Percentiles rank a stretch among this genome's conserved stretches.
phyloP scores from a whole-genome alignment of 2,329 filamentous ascomycete genomes.

The Paraphaeosphaeria minitans region DNA sequence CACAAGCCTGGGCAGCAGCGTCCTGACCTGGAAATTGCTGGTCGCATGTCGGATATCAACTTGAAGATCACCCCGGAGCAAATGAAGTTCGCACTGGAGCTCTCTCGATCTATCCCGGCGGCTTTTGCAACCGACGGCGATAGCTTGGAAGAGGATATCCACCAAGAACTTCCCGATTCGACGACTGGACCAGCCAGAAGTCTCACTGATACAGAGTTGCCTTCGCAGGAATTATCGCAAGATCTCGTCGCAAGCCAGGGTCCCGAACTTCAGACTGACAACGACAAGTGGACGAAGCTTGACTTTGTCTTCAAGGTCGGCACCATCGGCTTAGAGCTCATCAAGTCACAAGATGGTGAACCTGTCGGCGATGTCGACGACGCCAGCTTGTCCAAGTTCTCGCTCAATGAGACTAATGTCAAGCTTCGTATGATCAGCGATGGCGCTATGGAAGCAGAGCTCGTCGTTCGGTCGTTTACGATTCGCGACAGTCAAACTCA shows the following conservation, averaged over 20 bases:
- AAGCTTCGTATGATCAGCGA: conserved; percentile 95
- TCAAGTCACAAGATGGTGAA: conserved; percentile 74
- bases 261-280: conserved; percentile 72
- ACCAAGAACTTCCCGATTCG: conserved; percentile 70
- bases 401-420: conserved; percentile 86
- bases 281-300: conserved; percentile 86
- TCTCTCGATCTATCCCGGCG: conserved; percentile 84
- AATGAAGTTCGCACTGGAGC: conserved; percentile 83
- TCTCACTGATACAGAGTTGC: conserved; percentile 46
- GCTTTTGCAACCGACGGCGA: conserved; percentile 80
- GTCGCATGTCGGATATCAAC: conserved; percentile 91
- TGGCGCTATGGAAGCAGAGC: conserved; percentile 86
- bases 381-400: conserved; percentile 90
- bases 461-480: conserved; percentile 91
- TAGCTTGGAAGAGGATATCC: conserved; percentile 71
- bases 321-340: conserved; percentile 85
- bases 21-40: conserved; percentile 89
- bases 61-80: conserved; percentile 88
- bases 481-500: conserved; percentile 88
- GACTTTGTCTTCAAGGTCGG: conserved; percentile 90
- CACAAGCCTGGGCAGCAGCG: conserved; percentile 77
- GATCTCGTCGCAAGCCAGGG: conserved; percentile 53
- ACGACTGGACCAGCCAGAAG: conserved; percentile 57
- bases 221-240: conserved; percentile 49
- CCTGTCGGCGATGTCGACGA: conserved; percentile 79